phyloP scores from a whole-genome alignment of 306 rosid genomes.

The Pyrus communis region DNA sequence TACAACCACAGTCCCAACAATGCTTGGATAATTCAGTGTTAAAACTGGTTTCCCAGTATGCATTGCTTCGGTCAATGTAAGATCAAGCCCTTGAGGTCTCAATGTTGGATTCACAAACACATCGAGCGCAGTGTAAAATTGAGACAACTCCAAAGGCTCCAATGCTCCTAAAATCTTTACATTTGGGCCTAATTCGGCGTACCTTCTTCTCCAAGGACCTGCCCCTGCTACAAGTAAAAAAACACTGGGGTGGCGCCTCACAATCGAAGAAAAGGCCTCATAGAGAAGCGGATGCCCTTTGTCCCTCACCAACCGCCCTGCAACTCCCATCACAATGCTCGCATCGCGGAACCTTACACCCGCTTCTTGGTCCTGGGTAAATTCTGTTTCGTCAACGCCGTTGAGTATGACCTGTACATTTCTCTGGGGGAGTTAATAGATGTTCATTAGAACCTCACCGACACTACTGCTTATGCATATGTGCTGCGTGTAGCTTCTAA shows the following conservation, averaged over 20 bases:
- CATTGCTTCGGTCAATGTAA: conserved; percentile 22
- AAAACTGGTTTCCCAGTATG: conserved; percentile 19
- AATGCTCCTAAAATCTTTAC: conserved; percentile 22
- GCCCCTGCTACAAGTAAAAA: conserved; percentile 19
- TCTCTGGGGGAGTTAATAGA: conserved; percentile 19
- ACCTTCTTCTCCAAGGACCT: conserved; percentile 26
- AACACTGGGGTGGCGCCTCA: not conserved
- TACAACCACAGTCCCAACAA: conserved; percentile 18
- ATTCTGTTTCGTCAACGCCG: conserved; percentile 19
- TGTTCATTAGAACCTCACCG: conserved; percentile 17
- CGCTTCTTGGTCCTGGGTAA: conserved; percentile 1
- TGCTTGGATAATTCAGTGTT: conserved; percentile 27
- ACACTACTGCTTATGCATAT: conserved; percentile 24
- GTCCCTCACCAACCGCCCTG: conserved; percentile 25
- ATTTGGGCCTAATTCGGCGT: conserved; percentile 21
- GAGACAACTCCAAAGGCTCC: conserved; percentile 16
- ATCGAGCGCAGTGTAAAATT: conserved; percentile 20
- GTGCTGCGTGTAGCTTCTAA: conserved; percentile 12
- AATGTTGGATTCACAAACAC: conserved; percentile 24
- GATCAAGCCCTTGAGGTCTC: conserved; percentile 30
- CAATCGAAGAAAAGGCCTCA: conserved; percentile 20
- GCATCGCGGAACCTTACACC: conserved; percentile 13
- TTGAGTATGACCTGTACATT: conserved; percentile 23
- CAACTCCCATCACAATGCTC: conserved; percentile 28
- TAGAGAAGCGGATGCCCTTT: conserved; percentile 23